Evolutionary conservation across 1,284 basidiomycete species (phyloP).

Genomic region (Ustanciosporium gigantosporum): DNA sequence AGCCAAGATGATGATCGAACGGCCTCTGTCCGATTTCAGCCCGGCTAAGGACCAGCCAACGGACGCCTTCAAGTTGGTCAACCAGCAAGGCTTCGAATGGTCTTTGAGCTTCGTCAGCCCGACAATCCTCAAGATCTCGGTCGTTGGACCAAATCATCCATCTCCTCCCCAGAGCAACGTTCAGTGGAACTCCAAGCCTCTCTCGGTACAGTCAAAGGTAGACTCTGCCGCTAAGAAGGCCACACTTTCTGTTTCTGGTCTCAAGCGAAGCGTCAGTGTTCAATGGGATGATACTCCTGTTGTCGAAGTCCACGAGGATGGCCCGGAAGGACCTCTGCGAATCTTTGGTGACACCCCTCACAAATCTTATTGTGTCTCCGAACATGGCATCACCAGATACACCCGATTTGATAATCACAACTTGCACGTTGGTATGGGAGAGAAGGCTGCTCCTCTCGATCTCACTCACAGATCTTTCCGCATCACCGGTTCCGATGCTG

Average conservation of each 20-base stretch:
- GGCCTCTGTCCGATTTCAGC: conserved; percentile 22
- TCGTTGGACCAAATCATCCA: conserved; percentile 60
- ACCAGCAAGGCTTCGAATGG: conserved; percentile 56
- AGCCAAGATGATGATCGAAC: conserved; percentile 36
- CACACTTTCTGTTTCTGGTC: conserved; percentile 34
- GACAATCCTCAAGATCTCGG: conserved; percentile 57
- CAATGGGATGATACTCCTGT: conserved; percentile 48
- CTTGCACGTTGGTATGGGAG: conserved; percentile 63
- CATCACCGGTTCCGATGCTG: conserved; percentile 61
- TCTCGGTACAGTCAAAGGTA: conserved; percentile 52
- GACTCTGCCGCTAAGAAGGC: conserved; percentile 22
- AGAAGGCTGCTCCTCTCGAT: conserved; percentile 63
- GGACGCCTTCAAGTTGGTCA: conserved; percentile 34
- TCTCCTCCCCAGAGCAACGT: conserved; percentile 62
- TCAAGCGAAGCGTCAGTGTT: conserved; percentile 24
- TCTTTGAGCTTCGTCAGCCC: conserved; percentile 58
- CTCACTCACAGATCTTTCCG: conserved; percentile 59
- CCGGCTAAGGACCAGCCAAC: conserved; percentile 14
- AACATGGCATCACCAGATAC: conserved; percentile 59
- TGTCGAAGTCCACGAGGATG: conserved; percentile 51
- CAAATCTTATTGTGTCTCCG: conserved; percentile 62
- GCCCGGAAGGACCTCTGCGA: conserved; percentile 22
- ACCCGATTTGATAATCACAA: conserved; percentile 32
- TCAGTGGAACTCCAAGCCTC: conserved; percentile 41
- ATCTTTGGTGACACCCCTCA: conserved; percentile 60